These are phyloP conservation scores for Trichoderma hamatum DNA, from an alignment of 2,329 filamentous ascomycete genomes.

Conservation along the genomic window DNA sequence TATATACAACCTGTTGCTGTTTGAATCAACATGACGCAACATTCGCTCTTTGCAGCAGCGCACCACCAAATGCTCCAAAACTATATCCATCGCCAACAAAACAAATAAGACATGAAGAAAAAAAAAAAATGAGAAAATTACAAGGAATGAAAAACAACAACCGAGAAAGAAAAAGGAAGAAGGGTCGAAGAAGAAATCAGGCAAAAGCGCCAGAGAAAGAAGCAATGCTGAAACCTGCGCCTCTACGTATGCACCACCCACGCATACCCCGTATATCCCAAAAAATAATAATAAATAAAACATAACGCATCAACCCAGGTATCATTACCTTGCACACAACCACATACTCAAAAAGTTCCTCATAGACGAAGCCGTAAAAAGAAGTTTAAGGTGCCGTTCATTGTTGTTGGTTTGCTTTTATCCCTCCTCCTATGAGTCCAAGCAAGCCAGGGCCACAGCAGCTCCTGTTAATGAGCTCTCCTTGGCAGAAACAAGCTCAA, in stretches of 20 bases:
- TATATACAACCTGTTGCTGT: slow-evolving; percentile 20
- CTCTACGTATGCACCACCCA: slow-evolving; percentile 30
- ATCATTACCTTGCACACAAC: slow-evolving; percentile 18
- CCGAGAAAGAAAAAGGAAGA: slow-evolving; percentile 2
- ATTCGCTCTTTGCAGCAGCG: slow-evolving; percentile 22
- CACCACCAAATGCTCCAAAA: slow-evolving; percentile 18
- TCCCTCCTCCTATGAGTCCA: slow-evolving; percentile 33
- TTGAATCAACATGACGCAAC: slow-evolving; percentile 21
- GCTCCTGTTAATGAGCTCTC: slow-evolving; percentile 78
- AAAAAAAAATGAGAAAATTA: slow-evolving; percentile 3
- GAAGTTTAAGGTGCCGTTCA: not conserved
- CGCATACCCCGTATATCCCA: slow-evolving; percentile 27
- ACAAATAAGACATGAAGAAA: not conserved
- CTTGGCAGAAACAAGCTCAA: slow-evolving; percentile 68
- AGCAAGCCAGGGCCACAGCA: slow-evolving; percentile 66
- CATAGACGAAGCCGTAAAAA: slow-evolving; percentile 2
- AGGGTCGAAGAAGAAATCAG: not conserved
- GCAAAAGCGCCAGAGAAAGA: slow-evolving; percentile 19
- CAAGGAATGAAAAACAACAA: slow-evolving; percentile 17
- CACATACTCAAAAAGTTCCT: slow-evolving; percentile 1
- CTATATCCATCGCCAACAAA: slow-evolving; percentile 1
- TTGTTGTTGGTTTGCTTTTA: not conserved
- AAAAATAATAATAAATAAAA: not conserved
- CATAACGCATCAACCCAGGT: slow-evolving; percentile 25
- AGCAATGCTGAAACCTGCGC: slow-evolving; percentile 28